Evolutionary conservation across 2,329 filamentous ascomycete genomes (phyloP).

Genomic region (Fusarium sp.): DNA sequence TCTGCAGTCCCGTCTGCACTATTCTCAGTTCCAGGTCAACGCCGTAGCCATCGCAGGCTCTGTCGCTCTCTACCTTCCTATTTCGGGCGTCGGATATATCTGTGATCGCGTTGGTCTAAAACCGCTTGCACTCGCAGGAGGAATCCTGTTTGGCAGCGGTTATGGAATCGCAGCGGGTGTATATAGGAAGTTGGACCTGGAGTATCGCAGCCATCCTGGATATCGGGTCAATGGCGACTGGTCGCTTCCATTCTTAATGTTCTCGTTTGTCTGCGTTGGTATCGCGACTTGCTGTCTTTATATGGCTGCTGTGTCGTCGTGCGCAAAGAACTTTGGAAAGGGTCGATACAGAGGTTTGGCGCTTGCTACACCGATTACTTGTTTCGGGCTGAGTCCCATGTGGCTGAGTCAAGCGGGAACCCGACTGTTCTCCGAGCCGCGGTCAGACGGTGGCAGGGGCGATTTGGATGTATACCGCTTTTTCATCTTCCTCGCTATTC

Average conservation of each 20-base stretch:
- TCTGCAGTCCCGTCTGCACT: constrained; percentile 87
- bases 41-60: constrained; percentile 88
- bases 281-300: constrained; percentile 91
- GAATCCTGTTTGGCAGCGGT: constrained; percentile 79
- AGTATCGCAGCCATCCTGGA: constrained; percentile 52
- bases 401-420: constrained; percentile 93
- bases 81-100: constrained; percentile 87
- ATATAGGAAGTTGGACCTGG: constrained; percentile 69
- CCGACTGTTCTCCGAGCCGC: constrained; percentile 77
- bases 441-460: constrained; percentile 70
- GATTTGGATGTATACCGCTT: constrained; percentile 83
- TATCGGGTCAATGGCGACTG: constrained; percentile 63
- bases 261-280: constrained; percentile 86
- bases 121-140: constrained; percentile 78
- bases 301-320: constrained; percentile 89
- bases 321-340: constrained; percentile 96
- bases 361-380: constrained; percentile 88
- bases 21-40: constrained; percentile 93
- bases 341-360: constrained; percentile 90
- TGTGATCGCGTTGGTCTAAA: constrained; percentile 90
- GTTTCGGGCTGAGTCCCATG: constrained; percentile 94
- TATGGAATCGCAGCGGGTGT: constrained; percentile 86
- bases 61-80: constrained; percentile 90
- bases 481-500: constrained; percentile 83
- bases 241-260: constrained; percentile 85